Evolutionary conservation across 2,329 filamentous ascomycete genomes (phyloP), one percentile per base, ranked within the genome.

Genomic region (Aspergillus bombycis): DNA sequence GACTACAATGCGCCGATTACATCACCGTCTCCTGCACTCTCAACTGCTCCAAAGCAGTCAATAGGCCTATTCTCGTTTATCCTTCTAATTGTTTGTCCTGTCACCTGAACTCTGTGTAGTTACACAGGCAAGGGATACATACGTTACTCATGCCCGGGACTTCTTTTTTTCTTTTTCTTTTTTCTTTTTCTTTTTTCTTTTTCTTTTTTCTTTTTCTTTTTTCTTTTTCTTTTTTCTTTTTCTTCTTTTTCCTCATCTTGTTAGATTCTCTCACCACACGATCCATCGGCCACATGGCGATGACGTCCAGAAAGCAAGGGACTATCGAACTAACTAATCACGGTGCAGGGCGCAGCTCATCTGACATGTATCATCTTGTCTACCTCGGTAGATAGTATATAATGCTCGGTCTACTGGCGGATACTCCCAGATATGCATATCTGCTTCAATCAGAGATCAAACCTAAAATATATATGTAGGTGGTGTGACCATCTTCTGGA

Each of bases 121-220:
- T 26, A 41, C 52, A 55, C 52, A 55, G 32, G n/a, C 52, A 55
- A 55, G 34, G 52, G 21, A 55, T 55, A 38, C 12, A 30, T 55
- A 23, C 12, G 12, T 55, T 41, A 23, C 52, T 36, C 52, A 54
- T n/a, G 26, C 4, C 34, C 21, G 52, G 34, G 19, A 3, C 12
- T 23, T 19, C 16, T 5, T n/a, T 11, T 36, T 8, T 36, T 23
- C 12, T 4, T 36, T 38, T 2, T 26, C 32, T 16, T 41, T 9
- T 19, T 5, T n/a, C 23, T 7, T 21, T 34, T 32, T 32, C 10
- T 23, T 4, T 48, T 48, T 16, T 28, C 6, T 2, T 26, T 34
- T 16, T 41, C 4, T 19, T 5, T n/a, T 12, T 7, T 21, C 32
- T 32, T 32, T 7, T 23, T 4, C 26, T n/a, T n/a, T n/a, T n/a